Evolutionary conservation across 2,329 filamentous ascomycete genomes (phyloP), one percentile per base, ranked within the genome.

Genomic region (Orbilia quercus): DNA sequence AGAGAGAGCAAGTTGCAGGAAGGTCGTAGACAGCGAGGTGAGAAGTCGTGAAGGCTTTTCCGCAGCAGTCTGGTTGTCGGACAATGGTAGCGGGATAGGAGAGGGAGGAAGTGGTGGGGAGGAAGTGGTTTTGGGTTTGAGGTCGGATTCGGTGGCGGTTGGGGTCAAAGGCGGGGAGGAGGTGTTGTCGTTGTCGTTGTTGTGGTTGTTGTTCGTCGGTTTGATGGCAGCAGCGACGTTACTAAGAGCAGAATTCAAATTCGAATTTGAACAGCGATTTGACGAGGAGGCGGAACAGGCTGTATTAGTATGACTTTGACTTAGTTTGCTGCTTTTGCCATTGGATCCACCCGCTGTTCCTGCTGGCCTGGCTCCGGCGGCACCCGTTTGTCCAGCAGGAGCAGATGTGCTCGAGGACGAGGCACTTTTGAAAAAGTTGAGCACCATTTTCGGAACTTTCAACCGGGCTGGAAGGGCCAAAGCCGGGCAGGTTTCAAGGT

Each of bases 131-230:
- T 65, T 65, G 20, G 59, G 67, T 65, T 66, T 47, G 53, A 60
- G 16, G 53, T 58, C 45, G 63, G 40, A 42, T 66, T 62, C 47
- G 53, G 67, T 72, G 67, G 67, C 59, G 59, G 69, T 73, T 60
- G 69, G 69, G 54, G 69, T 73, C 47, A 73, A 60, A 66, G 69
- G 69, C 64, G 69, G 69, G 60, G 69, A 73, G 55, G 66, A 53
- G 53, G 51, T 54, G 59, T 65, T 55, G 60, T 18, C 23, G 23
- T 18, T 48, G 60, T 47, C 47, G 36, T 31, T 34, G 51, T 20
- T 44, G 42, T 36, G 22, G 20, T 53, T 44, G 18, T 38, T 64
- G 58, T 12, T 53, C 63, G 62, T 65, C 40, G 42, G 25, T 28
- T 55, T 47, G 38, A 40, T 18, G 18, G 60, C 34, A 42, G 47